Percentiles rank a stretch among this genome's conserved stretches.
Evolutionary conservation across 2,329 filamentous ascomycete species (phyloP).

Genomic region (Cryoendolithus antarcticus): DNA sequence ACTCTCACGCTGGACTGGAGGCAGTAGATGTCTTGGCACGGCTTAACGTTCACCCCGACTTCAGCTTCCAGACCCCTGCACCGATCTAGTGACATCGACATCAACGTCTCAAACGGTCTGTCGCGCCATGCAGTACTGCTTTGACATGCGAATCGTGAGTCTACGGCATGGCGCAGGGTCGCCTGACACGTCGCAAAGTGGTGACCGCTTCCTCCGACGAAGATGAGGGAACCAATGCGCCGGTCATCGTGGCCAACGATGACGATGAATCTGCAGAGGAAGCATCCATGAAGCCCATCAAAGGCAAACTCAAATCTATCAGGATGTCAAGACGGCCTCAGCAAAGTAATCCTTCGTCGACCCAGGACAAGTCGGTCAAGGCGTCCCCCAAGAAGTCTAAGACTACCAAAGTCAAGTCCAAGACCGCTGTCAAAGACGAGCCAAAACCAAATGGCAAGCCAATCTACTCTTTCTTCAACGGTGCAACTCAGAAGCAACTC

Average conservation of each 20-base stretch:
- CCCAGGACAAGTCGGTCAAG: slow-evolving; percentile 9
- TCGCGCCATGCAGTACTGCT: too few relatives aligned
- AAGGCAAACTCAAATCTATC: slow-evolving; percentile 13
- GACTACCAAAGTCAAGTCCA: slow-evolving; percentile 1
- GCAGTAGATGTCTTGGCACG: too few relatives aligned
- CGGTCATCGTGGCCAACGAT: slow-evolving; percentile 3
- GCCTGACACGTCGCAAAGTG: slow-evolving; percentile 15
- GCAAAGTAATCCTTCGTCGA: slow-evolving; percentile 2
- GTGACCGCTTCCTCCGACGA: slow-evolving; percentile 16
- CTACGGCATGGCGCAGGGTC: slow-evolving; percentile 20
- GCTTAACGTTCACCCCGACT: too few relatives aligned
- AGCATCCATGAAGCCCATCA: slow-evolving; percentile 7
- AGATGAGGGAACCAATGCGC: slow-evolving; percentile 7
- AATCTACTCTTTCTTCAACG: slow-evolving; percentile 39
- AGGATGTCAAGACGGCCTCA: slow-evolving; percentile 9
- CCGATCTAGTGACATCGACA: too few relatives aligned
- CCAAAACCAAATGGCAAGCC: slow-evolving; percentile 27
- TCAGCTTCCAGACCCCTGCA: too few relatives aligned
- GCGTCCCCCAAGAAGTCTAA: background rate
- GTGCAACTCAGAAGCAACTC: slow-evolving; percentile 26
- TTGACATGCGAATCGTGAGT: background rate
- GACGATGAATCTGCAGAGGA: slow-evolving; percentile 5
- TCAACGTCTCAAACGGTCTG: too few relatives aligned
- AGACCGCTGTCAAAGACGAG: slow-evolving; percentile 24
- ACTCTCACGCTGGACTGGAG: too few relatives aligned